phyloP scores from a whole-genome alignment of 2,329 filamentous ascomycete species.

The Diaporthe citriasiana region DNA sequence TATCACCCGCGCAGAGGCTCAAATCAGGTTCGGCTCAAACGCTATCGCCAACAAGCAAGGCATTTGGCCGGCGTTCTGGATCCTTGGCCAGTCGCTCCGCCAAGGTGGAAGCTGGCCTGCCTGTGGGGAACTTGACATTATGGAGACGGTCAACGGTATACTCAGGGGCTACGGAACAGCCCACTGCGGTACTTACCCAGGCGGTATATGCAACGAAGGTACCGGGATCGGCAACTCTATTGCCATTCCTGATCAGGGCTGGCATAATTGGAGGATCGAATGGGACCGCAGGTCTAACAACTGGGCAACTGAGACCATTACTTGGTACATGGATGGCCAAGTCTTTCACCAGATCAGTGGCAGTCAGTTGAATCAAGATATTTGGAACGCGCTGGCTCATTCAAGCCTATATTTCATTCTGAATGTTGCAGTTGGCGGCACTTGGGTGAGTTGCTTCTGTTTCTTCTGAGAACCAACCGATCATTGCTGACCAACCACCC shows the following conservation, averaged over 20 bases:
- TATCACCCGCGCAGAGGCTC: slow-evolving; percentile 59
- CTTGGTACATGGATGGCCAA: slow-evolving; percentile 62
- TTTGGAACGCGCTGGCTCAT: slow-evolving; percentile 57
- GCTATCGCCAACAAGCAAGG: slow-evolving; percentile 58
- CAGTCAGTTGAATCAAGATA: slow-evolving; percentile 55
- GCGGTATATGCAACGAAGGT: slow-evolving; percentile 64
- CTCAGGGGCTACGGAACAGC: slow-evolving; percentile 62
- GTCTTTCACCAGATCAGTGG: slow-evolving; percentile 61
- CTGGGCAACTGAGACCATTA: slow-evolving; percentile 63
- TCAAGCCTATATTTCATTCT: slow-evolving; percentile 48
- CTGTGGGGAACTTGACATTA: slow-evolving; percentile 66
- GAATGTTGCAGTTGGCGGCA: slow-evolving; percentile 50
- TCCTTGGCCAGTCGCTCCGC: slow-evolving; percentile 63
- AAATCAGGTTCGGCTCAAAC: slow-evolving; percentile 60
- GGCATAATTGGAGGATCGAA: slow-evolving; percentile 63
- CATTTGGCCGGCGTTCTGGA: slow-evolving; percentile 69
- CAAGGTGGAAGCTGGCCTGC: slow-evolving; percentile 62
- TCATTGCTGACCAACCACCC: not conserved
- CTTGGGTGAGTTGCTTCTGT: slow-evolving; percentile 48
- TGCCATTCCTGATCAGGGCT: slow-evolving; percentile 60
- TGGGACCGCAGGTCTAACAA: slow-evolving; percentile 59
- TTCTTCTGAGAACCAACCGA: not conserved
- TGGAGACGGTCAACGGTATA: slow-evolving; percentile 64
- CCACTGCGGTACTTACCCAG: slow-evolving; percentile 60
- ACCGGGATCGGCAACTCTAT: slow-evolving; percentile 55